Evolutionary conservation across 306 rosid species (phyloP).

Genomic region (Cicer chorassanicum): DNA sequence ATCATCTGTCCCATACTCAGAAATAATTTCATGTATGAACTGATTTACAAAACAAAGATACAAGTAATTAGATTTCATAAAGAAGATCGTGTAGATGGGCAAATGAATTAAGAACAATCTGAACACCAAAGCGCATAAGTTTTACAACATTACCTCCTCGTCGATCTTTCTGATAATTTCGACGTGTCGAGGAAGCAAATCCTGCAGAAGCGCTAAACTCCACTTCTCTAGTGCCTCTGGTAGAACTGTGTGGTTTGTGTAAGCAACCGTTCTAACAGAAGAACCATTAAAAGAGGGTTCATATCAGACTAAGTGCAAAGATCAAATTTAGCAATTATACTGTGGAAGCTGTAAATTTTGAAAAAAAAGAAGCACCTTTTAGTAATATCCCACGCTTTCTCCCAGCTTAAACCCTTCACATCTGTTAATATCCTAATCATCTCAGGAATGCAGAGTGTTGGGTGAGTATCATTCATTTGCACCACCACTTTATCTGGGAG

Average conservation of each 20-base stretch:
- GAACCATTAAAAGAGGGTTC: slow-evolving; percentile 40
- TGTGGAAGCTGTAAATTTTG: slow-evolving; percentile 21
- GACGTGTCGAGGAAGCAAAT: slow-evolving; percentile 90
- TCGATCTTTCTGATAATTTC: slow-evolving; percentile 80
- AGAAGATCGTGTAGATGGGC: neutral
- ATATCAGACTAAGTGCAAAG: slow-evolving; percentile 31
- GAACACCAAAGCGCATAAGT: slow-evolving; percentile 27
- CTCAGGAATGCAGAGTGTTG: slow-evolving; percentile 94
- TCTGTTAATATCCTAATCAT: slow-evolving; percentile 75
- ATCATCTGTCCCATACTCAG: slow-evolving; percentile 71
- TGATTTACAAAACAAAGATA: slow-evolving; percentile 49
- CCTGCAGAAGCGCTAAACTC: slow-evolving; percentile 81
- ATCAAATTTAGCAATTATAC: slow-evolving; percentile 11
- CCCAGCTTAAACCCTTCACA: slow-evolving; percentile 78
- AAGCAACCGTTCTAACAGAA: slow-evolving; percentile 77
- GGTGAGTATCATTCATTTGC: slow-evolving; percentile 96
- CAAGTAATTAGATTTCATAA: slow-evolving; percentile 43
- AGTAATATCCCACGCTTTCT: slow-evolving; percentile 83
- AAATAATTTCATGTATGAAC: slow-evolving; percentile 69
- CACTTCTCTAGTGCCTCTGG: slow-evolving; percentile 98
- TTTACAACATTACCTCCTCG: slow-evolving; percentile 68
- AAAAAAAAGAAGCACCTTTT: slow-evolving; percentile 59
- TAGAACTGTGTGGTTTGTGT: slow-evolving; percentile 94
- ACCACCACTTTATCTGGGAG: slow-evolving; percentile 82
- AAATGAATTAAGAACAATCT: slow-evolving; percentile 38